Base-by-base conservation (phyloP, 768 basidiomycete genomes). In the Leucogyrophana mollusca region DNA sequence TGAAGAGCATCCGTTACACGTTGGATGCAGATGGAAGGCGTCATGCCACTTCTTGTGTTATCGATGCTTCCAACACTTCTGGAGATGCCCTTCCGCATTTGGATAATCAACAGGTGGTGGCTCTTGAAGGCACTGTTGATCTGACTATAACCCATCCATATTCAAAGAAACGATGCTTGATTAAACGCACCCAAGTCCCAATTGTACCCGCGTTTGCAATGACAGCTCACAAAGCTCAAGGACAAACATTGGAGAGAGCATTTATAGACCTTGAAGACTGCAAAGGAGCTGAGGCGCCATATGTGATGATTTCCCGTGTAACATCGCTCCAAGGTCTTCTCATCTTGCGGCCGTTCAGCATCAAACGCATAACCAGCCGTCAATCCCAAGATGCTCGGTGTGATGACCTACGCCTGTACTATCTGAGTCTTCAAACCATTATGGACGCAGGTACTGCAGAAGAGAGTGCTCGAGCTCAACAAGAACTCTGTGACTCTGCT, bases 241-340 rank as follows among this genome's bases (percentile, higher is more conserved):
- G 73, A 0, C 62, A 67, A 41, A 68, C 69, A 0, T 25, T 72
- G 25, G 9, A 40, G 0, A 50, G 50, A 4, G 65, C 56, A 0
- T 58, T 71, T n/a, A 49, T 73, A 3, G 70, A 74, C 46, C 17
- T 73, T 30, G 27, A 30, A 13, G 6, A 6, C 6, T 30, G 27
- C 13, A 35, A 36, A 9, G 67, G 68, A 0, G 60, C 60, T 0
- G 67, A 73, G 51, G 40, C 65, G 0, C 65, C 71, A 0, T 76
- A 76, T 51, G 71, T 74, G 2, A 74, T 74, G 71, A 25, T 70
- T 0, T 78, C 74, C 4, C 48, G 62, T 0, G 66, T 58, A 0
- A 62, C 45, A 3, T 57, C 51, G 0, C 46, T 74, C 0, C 24
- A 61, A 2, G 66, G 67, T 0, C 27, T 73, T 2, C 34, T 64